phyloP scores from a whole-genome alignment of 164 flowering plant species.

The Sextonia rubra region DNA sequence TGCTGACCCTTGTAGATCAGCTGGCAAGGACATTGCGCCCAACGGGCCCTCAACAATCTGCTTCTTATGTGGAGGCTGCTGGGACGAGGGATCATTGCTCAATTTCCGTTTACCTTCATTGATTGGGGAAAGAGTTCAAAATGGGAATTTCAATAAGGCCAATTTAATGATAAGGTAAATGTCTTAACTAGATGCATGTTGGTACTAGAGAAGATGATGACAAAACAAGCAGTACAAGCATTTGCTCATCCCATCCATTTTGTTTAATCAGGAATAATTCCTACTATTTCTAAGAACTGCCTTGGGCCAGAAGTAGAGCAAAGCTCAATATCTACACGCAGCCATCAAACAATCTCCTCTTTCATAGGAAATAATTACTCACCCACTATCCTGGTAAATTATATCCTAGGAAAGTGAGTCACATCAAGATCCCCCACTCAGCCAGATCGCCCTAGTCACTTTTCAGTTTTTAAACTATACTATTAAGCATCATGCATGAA shows the following conservation, averaged over 20 bases:
- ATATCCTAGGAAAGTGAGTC: no score
- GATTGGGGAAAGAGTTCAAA: background rate
- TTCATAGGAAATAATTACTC: background rate
- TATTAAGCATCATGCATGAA: no score
- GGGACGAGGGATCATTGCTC: conserved; percentile 48
- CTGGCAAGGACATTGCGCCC: conserved; percentile 41
- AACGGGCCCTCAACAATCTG: conserved; percentile 40
- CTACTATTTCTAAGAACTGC: no score
- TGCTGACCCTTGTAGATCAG: conserved; percentile 35
- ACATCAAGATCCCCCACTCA: no score
- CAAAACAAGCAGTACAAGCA: background rate
- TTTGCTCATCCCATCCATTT: background rate
- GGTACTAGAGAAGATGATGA: no score
- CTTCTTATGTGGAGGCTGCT: conserved; percentile 74
- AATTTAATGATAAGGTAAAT: background rate
- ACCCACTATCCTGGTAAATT: no score
- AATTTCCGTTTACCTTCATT: conserved; percentile 71
- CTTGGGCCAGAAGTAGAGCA: background rate
- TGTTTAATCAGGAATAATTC: no score
- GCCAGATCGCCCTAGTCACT: no score
- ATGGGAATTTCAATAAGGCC: background rate
- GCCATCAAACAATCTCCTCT: background rate
- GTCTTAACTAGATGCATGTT: background rate
- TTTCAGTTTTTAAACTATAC: no score
- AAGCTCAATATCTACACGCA: background rate